A percentile compares a stretch with the other conserved stretches of the same genome.
Conservation (phyloP, 2,329 filamentous ascomycete species). For the Penicillium sp. region DNA sequence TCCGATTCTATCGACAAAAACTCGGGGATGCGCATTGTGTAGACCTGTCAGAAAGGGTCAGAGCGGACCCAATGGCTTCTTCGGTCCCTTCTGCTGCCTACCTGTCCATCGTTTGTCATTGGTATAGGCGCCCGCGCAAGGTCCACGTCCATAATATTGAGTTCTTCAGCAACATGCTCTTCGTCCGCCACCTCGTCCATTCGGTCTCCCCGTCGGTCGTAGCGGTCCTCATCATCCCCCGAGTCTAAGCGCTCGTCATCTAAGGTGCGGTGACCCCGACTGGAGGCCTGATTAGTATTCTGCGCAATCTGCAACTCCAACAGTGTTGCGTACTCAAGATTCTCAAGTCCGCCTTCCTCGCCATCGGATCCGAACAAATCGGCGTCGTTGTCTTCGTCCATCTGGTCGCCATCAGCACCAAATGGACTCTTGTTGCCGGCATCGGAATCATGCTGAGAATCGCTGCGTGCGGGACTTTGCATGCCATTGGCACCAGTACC, state of each 20-base stretch:
- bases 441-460: slow-evolving; percentile 27
- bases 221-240: slow-evolving; percentile 58
- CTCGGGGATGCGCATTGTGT: slow-evolving; percentile 62
- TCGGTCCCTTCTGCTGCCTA: slow-evolving; percentile 16
- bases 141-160: slow-evolving; percentile 55
- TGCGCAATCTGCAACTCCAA: background rate
- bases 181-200: slow-evolving; percentile 46
- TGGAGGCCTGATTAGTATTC: slow-evolving; percentile 20
- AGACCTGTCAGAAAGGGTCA: slow-evolving; percentile 45
- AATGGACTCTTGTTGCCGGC: slow-evolving; percentile 11
- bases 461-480: slow-evolving; percentile 28
- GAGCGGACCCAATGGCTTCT: background rate
- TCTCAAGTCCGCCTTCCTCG: slow-evolving; percentile 37
- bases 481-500: slow-evolving; percentile 17
- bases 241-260: slow-evolving; percentile 64
- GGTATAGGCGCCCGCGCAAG: slow-evolving; percentile 58
- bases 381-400: slow-evolving; percentile 39
- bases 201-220: slow-evolving; percentile 50
- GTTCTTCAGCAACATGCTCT: slow-evolving; percentile 45
- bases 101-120: slow-evolving; percentile 46
- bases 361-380: slow-evolving; percentile 49
- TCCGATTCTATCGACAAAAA: slow-evolving; percentile 62
- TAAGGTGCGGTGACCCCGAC: slow-evolving; percentile 46
- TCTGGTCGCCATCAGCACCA: slow-evolving; percentile 16
- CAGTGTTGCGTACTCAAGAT: slow-evolving; percentile 30